Conservation (phyloP, 768 basidiomycete genomes). For the Rhodosporidiobolus sp. region DNA sequence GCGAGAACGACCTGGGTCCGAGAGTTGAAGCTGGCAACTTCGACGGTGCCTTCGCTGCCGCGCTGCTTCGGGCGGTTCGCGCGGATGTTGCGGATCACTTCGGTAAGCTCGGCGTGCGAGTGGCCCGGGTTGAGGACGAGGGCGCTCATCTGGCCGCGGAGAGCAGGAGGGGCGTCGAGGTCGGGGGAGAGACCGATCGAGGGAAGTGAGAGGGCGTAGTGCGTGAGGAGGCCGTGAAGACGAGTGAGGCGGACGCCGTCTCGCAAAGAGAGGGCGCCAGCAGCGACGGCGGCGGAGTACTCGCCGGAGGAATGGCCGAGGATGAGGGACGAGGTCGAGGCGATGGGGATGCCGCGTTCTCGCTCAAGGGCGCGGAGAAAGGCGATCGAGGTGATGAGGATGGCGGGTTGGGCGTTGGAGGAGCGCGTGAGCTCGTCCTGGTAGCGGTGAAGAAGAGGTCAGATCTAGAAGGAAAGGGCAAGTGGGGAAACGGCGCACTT, state of each 20-base stretch:
- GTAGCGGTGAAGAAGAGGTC: not conserved
- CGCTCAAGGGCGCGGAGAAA: constrained; percentile 43
- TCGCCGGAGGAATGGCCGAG: constrained; percentile 45
- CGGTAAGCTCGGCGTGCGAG: constrained; percentile 38
- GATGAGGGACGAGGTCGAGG: constrained; percentile 23
- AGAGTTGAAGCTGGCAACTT: constrained; percentile 46
- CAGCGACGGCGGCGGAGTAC: constrained; percentile 44
- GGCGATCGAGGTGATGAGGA: constrained; percentile 43
- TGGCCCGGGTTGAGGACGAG: constrained; percentile 41
- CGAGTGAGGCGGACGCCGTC: constrained; percentile 44
- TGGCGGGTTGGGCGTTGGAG: constrained; percentile 45
- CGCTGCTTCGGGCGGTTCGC: not conserved
- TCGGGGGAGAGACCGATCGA: constrained; percentile 40
- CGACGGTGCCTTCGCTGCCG: constrained; percentile 40
- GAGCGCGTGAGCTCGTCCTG: constrained; percentile 43
- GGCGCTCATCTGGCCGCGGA: constrained; percentile 43
- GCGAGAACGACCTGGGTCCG: constrained; percentile 43
- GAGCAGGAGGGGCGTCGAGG: constrained; percentile 33
- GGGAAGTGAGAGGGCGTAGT: constrained; percentile 38
- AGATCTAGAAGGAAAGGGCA: not conserved
- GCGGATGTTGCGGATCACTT: constrained; percentile 32
- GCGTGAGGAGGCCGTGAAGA: constrained; percentile 44
- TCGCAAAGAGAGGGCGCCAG: constrained; percentile 41
- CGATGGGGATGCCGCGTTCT: constrained; percentile 29
- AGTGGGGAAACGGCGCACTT: constrained; percentile 23